Base-by-base conservation (phyloP, 768 basidiomycete species). In the Panaeolus papilionaceus region DNA sequence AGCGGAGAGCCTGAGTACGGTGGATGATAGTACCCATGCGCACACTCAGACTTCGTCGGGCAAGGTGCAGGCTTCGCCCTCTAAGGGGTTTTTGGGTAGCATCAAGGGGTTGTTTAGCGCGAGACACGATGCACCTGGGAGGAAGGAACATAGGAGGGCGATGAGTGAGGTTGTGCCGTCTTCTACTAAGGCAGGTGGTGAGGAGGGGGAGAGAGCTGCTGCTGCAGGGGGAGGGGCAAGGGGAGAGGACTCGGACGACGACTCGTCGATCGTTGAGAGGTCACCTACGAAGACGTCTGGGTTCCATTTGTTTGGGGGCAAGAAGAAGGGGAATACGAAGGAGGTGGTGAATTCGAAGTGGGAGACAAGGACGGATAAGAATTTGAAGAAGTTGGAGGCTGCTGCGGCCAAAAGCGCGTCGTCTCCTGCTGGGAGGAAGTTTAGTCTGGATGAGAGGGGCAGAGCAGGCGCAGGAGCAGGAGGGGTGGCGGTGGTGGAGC, bases 81-180 rank as follows among this genome's bases (percentile, higher is more conserved):
- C 68, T 14, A 72, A 75, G 62, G 65, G 65, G 20, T 81, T 88
- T 65, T 80, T 88, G 42, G 84, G 83, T 38, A 83, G 84, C 45
- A 71, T 88, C 63, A 80, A 79, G 10, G 82, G 81, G 11, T 73
- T 87, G 18, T 88, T 88, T 73, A 75, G 66, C 12, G 65, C 67
- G 2, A 70, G 68, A 33, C 66, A 62, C 51, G 64, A 38, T 18
- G 61, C 63, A 47, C 9, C 10, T 16, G n/a, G 58, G 63, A 4
- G 18, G 62, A 70, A 64, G 64, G 51, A 62, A 63, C 12, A 58
- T 33, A 23, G 54, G 12, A 28, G 54, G 28, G 16, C 54, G 4
- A n/a, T 33, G 14, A 33, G 28, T 6, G 28, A 33, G 28, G 28
- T 58, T 58, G 54, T 58, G 12, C 12, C 26, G 26, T 8, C 33